Base-by-base conservation (phyloP, 1,284 basidiomycete genomes). In the Calocybe gambosa region DNA sequence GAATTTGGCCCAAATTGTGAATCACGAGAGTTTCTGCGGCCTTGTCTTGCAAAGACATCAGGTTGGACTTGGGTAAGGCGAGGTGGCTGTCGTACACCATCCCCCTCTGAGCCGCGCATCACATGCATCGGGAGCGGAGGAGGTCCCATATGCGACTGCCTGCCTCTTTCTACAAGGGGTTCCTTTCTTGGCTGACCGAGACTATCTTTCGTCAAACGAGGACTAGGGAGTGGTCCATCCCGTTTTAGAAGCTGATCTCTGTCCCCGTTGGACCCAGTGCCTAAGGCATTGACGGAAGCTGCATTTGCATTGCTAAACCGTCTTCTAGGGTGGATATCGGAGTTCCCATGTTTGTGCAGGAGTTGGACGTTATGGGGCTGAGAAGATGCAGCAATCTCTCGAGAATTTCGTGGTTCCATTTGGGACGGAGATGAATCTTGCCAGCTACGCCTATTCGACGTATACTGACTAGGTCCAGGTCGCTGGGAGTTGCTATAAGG, bases 401-500 rank as follows among this genome's bases (percentile, higher is more conserved):
- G 72, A 49, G 67, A 58, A 46, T 57, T 59, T 48, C 74, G 68
- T 37, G 61, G 53, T 42, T 80, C 78, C 45, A 58, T 62, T n/a
- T 71, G 69, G 39, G 74, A 67, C 25, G 54, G 46, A 19, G 61
- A 48, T 53, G 59, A 57, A 33, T 81, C 80, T 26, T 71, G 69
- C 39, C 71, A 67, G 51, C 66, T 61, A 23, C 65, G 64, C 52
- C 74, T 72, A 50, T 75, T 74, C 25, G 62, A 53, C 31, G 62
- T 51, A 25, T 65, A 61, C 38, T 70, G 55, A 49, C 70, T 65
- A 52, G 56, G 55, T n/a, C 52, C 54, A 20, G 61, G 50, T 15
- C 62, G 61, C 54, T 73, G 69, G 34, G 62, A 42, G 52, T 69
- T 75, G 46, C 68, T 76, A 55, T 83, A 85, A 12, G 85, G 85